Conservation (phyloP, 169 alveolate species). For the Plasmodium cynomolgi region DNA sequence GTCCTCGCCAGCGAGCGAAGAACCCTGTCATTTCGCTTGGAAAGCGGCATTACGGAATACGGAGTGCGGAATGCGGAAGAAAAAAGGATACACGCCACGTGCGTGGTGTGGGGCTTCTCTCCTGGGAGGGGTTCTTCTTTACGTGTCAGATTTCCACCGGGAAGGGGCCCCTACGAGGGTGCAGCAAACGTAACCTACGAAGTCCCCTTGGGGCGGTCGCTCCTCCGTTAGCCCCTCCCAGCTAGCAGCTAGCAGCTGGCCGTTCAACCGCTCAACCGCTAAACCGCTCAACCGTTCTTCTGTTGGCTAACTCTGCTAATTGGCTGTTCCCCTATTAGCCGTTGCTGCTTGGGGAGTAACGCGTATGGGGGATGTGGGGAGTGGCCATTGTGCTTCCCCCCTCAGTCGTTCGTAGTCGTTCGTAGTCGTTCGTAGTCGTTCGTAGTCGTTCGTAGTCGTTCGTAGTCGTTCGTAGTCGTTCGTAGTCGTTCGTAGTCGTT, state of each 20-base stretch:
- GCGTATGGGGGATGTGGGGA: not conserved
- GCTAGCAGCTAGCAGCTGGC: too few species aligned
- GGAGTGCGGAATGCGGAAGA: not conserved
- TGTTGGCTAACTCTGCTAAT: not conserved
- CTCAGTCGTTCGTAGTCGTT: not conserved
- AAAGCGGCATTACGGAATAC: not conserved
- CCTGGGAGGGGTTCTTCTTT: too few species aligned
- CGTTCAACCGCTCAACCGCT: too few species aligned
- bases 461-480: not conserved
- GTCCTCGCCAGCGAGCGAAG: slow-evolving; percentile 22
- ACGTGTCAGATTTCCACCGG: too few species aligned
- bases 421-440: not conserved
- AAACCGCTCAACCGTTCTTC: not conserved
- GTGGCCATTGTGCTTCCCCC: not conserved
- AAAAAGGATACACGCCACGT: not conserved
- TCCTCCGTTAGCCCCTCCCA: too few species aligned
- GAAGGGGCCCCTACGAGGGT: too few species aligned
- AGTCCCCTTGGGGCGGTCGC: too few species aligned
- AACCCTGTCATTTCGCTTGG: slow-evolving; percentile 26
- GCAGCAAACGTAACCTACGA: too few species aligned
- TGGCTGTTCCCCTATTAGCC: not conserved
- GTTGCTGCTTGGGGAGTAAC: not conserved
- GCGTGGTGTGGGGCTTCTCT: not conserved
- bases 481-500: not conserved
- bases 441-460: not conserved